Base-by-base conservation (phyloP, 148 eudicot genomes). In the Fagopyrum esculentum region DNA sequence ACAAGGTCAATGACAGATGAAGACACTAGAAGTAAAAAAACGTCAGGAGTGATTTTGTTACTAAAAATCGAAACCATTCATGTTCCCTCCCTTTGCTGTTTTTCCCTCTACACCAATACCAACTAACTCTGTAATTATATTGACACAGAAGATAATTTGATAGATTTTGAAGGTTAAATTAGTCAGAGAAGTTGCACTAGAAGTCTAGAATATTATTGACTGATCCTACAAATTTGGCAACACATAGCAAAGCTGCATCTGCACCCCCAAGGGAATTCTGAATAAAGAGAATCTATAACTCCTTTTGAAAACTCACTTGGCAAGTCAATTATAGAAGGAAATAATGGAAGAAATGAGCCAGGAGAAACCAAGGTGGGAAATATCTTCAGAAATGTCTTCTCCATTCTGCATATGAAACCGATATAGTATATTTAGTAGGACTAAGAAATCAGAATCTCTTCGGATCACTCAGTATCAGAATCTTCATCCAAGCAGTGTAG, bases 291-390 rank as follows among this genome's bases (percentile, higher is more conserved):
- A 66, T 66, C 13, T 13, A 19, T 43, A 66, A 66, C 43, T 13
- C 6, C 1, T 66, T 64, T 66, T 35, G 0, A 48, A 50, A 73
- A 85, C 93, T 87, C 80, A 90, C 97, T 88, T 46, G 99, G 99
- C 86, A 95, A 85, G 83, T 95, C 99, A 76, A 90, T 82, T 46
- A 92, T 74, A 73, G 97, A 86, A 73, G 88, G 87, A 77, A 90
- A 92, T 35, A 92, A 82, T 47, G 96, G 96, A 82, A 95, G 90
- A 81, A 92, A 89, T 73, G 99, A 89, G 49, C 97, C 97, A 63
- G 89, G 91, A 60, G 94, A 87, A 75, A 92, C 86, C 78, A 95
- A 83, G 55, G 84, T 87, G 63, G 97, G 90, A 77, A 92, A 88
- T 69, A 95, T 83, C 80, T 77, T 83, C 50, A 85, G 80, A 82